Percentiles rank a stretch among this genome's conserved stretches.
phyloP scores from a whole-genome alignment of 2,329 filamentous ascomycete genomes.

The Colletotrichum sp. region DNA sequence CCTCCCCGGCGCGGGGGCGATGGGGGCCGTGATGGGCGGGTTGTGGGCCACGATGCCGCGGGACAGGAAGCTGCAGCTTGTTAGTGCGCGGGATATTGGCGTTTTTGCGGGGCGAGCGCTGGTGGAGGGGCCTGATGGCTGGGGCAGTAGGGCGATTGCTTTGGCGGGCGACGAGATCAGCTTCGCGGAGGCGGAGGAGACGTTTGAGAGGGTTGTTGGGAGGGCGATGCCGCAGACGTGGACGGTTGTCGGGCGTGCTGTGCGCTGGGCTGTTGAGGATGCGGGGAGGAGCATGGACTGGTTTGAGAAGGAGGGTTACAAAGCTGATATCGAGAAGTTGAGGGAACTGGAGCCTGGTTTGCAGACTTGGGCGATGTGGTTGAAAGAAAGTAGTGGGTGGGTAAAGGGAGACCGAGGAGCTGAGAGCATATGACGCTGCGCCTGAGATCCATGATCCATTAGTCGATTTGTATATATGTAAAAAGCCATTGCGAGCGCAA shows the following conservation, averaged over 20 bases:
- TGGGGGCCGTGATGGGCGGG: constrained; percentile 28
- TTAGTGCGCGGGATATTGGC: constrained; percentile 30
- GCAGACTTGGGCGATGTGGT: constrained; percentile 24
- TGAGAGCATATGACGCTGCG: background rate
- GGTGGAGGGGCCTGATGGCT: background rate
- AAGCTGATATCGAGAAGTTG: constrained; percentile 6
- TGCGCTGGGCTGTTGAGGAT: constrained; percentile 17
- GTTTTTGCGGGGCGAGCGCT: constrained; percentile 12
- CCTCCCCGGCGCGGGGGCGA: constrained; percentile 17
- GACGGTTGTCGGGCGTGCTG: background rate
- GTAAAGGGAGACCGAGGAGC: background rate
- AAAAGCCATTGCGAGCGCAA: background rate
- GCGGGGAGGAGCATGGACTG: constrained; percentile 20
- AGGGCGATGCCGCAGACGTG: constrained; percentile 4
- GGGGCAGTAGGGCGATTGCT: constrained; percentile 7
- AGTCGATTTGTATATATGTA: background rate
- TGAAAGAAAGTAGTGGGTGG: constrained; percentile 26
- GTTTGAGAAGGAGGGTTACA: constrained; percentile 16
- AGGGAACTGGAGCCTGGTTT: constrained; percentile 8
- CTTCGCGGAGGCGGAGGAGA: constrained; percentile 7
- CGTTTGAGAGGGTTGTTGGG: background rate
- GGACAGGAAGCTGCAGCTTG: constrained; percentile 27
- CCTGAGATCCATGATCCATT: background rate
- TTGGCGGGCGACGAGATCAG: constrained; percentile 21
- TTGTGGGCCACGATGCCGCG: constrained; percentile 27